Conservation (phyloP, 163 green algal genomes). For the Chlorella variabilis region DNA sequence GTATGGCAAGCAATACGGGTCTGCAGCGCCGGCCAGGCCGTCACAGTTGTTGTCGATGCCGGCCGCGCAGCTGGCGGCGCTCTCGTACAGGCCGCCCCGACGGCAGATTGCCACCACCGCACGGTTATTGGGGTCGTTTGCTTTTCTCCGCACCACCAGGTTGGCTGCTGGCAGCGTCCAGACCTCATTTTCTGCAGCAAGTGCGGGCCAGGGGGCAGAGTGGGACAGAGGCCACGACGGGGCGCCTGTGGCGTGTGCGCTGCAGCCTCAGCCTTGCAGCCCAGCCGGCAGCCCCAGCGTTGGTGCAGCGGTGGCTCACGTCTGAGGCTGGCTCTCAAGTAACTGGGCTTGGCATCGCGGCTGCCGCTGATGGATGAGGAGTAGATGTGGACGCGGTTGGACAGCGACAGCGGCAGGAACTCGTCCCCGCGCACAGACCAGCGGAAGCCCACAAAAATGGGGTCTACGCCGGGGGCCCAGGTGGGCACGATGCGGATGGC, state of each 20-base stretch:
- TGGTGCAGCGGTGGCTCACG: background rate
- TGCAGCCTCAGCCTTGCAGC: too few relatives aligned
- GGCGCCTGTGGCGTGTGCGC: too few relatives aligned
- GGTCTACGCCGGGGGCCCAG: background rate
- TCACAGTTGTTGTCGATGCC: constrained; percentile 3
- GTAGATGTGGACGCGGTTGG: background rate
- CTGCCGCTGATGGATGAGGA: background rate
- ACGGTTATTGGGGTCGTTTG: background rate
- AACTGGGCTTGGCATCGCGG: background rate
- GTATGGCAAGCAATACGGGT: background rate
- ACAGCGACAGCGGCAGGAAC: background rate
- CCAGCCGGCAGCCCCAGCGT: too few relatives aligned
- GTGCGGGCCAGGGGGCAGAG: background rate
- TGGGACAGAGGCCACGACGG: background rate
- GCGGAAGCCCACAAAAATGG: background rate
- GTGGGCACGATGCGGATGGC: background rate
- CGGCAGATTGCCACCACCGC: background rate
- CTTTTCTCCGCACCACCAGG: background rate
- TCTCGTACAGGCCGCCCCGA: background rate
- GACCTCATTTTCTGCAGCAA: background rate
- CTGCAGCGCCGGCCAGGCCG: background rate
- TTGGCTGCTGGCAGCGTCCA: background rate
- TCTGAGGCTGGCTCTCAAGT: background rate
- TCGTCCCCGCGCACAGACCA: background rate
- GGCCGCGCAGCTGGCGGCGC: background rate